Conservation (phyloP, 495 filamentous ascomycete genomes). For the Zalerion maritima region DNA sequence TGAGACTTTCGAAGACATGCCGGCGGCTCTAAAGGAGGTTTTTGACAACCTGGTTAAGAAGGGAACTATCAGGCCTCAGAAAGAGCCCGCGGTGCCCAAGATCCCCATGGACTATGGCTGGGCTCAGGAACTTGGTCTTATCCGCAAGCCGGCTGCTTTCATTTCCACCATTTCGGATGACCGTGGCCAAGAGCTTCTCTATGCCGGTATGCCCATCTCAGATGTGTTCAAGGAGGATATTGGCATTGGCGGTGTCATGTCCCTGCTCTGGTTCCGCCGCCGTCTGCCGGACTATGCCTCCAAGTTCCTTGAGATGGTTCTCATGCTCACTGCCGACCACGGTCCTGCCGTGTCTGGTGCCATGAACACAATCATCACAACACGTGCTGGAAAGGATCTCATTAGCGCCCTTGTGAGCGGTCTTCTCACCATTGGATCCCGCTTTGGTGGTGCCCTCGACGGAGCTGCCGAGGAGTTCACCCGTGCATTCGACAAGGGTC, state of each 20-base stretch:
- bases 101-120: constrained; percentile 99
- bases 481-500: constrained; percentile 93
- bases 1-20: constrained; percentile 94
- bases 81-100: constrained; percentile 91
- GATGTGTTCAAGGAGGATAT: constrained; percentile 99
- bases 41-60: constrained; percentile 75
- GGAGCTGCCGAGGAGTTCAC: constrained; percentile 97
- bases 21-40: constrained; percentile 53
- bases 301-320: constrained; percentile 99
- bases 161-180: constrained; percentile 99
- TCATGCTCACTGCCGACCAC: constrained; percentile 99
- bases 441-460: constrained; percentile 96
- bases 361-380: constrained; percentile 99
- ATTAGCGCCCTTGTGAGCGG: constrained; percentile 89
- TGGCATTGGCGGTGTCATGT: constrained; percentile 99
- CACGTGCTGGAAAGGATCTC: constrained; percentile 94
- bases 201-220: constrained; percentile 97
- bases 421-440: constrained; percentile 94
- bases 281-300: constrained; percentile 90
- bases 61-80: constrained; percentile 67
- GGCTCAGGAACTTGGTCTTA: constrained; percentile 97
- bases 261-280: constrained; percentile 97
- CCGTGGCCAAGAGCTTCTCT: constrained; percentile 97
- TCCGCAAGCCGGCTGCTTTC: constrained; percentile 98
- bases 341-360: constrained; percentile 97